Base-by-base conservation (phyloP, 164 flowering plant species). In the Macadamia tetraphylla region DNA sequence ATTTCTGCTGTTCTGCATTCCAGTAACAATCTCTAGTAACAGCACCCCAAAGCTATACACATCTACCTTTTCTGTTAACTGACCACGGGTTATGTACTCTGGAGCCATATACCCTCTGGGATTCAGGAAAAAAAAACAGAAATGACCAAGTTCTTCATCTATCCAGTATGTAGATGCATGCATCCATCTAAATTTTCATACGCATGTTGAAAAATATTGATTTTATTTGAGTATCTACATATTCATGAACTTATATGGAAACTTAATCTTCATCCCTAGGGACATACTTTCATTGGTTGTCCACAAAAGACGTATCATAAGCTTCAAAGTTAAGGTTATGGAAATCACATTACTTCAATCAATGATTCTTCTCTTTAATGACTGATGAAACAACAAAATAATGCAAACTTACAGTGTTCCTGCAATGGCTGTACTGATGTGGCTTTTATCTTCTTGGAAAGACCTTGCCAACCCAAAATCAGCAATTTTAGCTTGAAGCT, bases 381-480 rank as follows among this genome's bases (percentile, higher is more conserved):
- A 46, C 51, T 46, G 51, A 1, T 46, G 51, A 46, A 46, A 8
- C 51, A 46, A 46, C 51, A 46, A 46, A 8, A 8, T 4, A 46
- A 46, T 4, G 51, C 51, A 46, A 8, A 73, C 93, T 83, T 68
- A 94, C 97, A 91, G 67, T 63, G 97, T 94, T 77, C 95, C 98
- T 9, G 98, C 97, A 71, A 91, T 85, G 69, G 88, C 98, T 2
- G 98, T 94, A 80, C 90, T 94, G 65, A 90, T 91, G 81, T 91
- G 97, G 76, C 97, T 90, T 79, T 86, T 84, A 71, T 94, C 92
- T 68, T 83, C 98, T 78, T 91, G 81, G 74, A 91, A 91, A 62
- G 79, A 84, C 71, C 85, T 81, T 6, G 92, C 96, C 14, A 90
- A 74, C 3, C 91, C 96, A 75, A 90, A 90, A 79, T 90, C 96